A percentile compares a stretch with the other conserved stretches of the same genome.
Evolutionary conservation across 1,284 basidiomycete genomes (phyloP).

Genomic region (Moesziomyces sp.): DNA sequence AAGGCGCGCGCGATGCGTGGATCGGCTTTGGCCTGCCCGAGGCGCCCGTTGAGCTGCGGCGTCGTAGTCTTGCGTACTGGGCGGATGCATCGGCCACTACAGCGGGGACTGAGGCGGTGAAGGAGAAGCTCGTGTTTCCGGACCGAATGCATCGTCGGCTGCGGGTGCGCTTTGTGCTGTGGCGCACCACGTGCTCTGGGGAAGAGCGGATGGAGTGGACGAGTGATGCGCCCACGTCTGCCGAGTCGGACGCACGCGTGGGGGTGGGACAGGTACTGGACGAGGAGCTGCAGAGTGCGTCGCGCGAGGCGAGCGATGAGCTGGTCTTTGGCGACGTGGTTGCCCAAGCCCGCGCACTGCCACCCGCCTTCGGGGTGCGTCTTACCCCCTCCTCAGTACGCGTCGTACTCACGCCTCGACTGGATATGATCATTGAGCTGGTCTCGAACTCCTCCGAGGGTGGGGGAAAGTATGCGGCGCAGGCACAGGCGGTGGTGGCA

Average conservation of each 20-base stretch:
- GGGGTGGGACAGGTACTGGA: conserved; percentile 32
- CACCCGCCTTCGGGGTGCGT: conserved; percentile 36
- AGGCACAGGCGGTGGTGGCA: conserved; percentile 22
- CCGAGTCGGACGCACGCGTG: background rate
- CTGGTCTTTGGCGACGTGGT: conserved; percentile 53
- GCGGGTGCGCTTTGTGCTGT: conserved; percentile 41
- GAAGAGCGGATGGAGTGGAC: conserved; percentile 31
- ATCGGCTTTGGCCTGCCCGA: conserved; percentile 59
- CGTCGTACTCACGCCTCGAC: conserved; percentile 35
- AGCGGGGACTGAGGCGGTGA: conserved; percentile 1
- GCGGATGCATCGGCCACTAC: conserved; percentile 19
- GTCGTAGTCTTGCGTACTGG: conserved; percentile 57
- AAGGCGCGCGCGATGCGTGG: conserved; percentile 62
- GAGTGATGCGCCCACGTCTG: conserved; percentile 8
- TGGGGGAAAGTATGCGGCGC: conserved; percentile 20
- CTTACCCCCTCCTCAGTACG: conserved; percentile 37
- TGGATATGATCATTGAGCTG: conserved; percentile 37
- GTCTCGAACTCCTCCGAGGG: conserved; percentile 6
- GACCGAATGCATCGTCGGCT: conserved; percentile 49
- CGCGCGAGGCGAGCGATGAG: conserved; percentile 52
- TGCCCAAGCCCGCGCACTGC: conserved; percentile 41
- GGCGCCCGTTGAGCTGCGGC: conserved; percentile 39
- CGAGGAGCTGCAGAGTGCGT: conserved; percentile 48
- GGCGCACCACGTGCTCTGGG: conserved; percentile 1
- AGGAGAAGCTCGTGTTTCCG: conserved; percentile 49